Evolutionary conservation across 192 early-diverging fungal genomes (phyloP).

Genomic region (Physocladia obscura): DNA sequence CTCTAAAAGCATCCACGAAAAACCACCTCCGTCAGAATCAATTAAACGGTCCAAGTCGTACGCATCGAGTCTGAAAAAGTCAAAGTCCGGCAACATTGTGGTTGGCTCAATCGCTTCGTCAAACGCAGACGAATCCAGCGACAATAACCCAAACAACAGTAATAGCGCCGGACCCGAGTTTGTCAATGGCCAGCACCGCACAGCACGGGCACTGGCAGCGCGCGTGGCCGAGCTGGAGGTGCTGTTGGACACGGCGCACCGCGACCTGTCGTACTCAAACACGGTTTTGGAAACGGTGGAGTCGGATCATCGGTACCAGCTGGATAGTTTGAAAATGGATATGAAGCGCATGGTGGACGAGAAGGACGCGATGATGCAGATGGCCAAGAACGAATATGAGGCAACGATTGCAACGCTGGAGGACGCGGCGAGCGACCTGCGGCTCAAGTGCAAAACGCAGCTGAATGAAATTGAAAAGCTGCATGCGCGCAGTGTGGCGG

Average conservation of each 20-base stretch:
- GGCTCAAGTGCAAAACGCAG: too few relatives aligned
- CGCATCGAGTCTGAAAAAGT: background rate
- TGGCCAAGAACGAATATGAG: too few relatives aligned
- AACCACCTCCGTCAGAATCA: background rate
- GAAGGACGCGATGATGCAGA: too few relatives aligned
- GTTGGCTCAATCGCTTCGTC: too few relatives aligned
- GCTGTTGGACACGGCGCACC: background rate
- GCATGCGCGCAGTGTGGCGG: too few relatives aligned
- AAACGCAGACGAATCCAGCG: too few relatives aligned
- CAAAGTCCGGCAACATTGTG: background rate
- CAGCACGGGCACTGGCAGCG: background rate
- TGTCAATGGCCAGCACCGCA: background rate
- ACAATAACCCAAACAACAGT: too few relatives aligned
- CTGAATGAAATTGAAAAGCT: too few relatives aligned
- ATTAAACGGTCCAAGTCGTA: background rate
- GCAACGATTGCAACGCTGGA: too few relatives aligned
- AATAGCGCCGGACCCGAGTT: too few relatives aligned
- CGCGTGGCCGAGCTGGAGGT: constrained; percentile 2
- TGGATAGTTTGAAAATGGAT: background rate
- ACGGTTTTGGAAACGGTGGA: background rate
- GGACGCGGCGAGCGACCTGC: too few relatives aligned
- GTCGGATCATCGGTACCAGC: background rate
- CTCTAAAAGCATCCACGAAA: background rate
- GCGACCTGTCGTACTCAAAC: background rate
- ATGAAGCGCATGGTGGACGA: too few relatives aligned